These are phyloP conservation scores for Haplosporangium sp. DNA, from an alignment of 371 early-diverging fungal genomes.

Conservation along the genomic window DNA sequence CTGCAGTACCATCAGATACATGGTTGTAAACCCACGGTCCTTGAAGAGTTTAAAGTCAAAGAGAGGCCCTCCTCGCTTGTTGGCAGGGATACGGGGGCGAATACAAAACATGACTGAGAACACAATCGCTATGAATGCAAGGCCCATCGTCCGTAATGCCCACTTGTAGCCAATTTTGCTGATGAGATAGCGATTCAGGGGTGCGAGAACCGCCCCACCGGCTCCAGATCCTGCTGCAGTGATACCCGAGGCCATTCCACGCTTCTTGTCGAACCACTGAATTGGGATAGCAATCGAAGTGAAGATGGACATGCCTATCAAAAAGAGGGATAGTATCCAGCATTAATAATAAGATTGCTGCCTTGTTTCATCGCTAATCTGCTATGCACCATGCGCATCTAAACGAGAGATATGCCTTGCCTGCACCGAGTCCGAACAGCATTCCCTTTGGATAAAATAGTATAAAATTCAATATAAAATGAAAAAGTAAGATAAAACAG, in stretches of 20 bases:
- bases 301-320: slow-evolving; percentile 23
- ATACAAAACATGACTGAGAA: slow-evolving; percentile 52
- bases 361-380: not conserved
- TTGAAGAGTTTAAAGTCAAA: slow-evolving; percentile 44
- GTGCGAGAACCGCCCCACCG: slow-evolving; percentile 75
- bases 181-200: slow-evolving; percentile 66
- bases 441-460: slow-evolving; percentile 56
- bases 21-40: slow-evolving; percentile 32
- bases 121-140: slow-evolving; percentile 52
- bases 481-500: not conserved
- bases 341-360: no score
- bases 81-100: slow-evolving; percentile 49
- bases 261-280: slow-evolving; percentile 65
- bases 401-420: no score
- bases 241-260: slow-evolving; percentile 72
- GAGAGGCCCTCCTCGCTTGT: slow-evolving; percentile 31
- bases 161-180: slow-evolving; percentile 62
- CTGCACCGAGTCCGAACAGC: slow-evolving; percentile 66
- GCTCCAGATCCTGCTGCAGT: slow-evolving; percentile 75
- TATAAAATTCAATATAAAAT: no score
- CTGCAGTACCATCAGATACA: slow-evolving; percentile 34
- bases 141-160: slow-evolving; percentile 60
- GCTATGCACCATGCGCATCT: not conserved
- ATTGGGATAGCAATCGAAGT: slow-evolving; percentile 50
- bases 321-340: slow-evolving; percentile 1